These are phyloP conservation scores for Aspergillus japonicus DNA, from an alignment of 2,329 filamentous ascomycete genomes.

Conservation along the genomic window DNA sequence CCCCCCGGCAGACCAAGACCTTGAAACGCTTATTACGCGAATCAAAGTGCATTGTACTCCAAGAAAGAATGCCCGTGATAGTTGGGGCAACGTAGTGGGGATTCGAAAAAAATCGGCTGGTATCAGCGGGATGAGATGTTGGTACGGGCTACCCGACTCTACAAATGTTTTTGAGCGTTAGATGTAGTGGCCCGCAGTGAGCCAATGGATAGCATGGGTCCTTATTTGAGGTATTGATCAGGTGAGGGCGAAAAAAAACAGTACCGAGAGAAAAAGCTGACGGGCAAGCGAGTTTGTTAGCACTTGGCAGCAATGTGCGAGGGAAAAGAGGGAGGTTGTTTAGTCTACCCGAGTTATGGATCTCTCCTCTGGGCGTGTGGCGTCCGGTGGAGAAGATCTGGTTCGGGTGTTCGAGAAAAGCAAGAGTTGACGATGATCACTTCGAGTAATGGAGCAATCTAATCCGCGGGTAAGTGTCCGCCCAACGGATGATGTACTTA, in stretches of 20 bases:
- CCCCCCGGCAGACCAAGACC: background rate
- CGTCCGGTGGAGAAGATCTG: constrained; percentile 9
- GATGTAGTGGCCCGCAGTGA: background rate
- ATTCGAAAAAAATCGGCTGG: background rate
- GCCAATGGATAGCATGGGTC: background rate
- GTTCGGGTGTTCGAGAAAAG: background rate
- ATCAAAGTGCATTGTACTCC: background rate
- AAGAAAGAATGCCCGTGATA: background rate
- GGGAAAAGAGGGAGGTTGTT: background rate
- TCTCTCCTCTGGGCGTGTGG: background rate
- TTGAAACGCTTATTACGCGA: background rate
- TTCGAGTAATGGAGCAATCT: constrained; percentile 3
- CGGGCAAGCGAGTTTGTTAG: background rate
- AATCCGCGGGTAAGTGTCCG: background rate
- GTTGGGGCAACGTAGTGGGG: background rate
- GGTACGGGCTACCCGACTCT: background rate
- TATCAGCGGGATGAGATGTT: background rate
- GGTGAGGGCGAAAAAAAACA: background rate
- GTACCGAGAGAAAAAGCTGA: background rate
- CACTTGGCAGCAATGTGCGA: constrained; percentile 1
- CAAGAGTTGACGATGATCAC: constrained; percentile 2
- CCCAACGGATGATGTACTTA: background rate
- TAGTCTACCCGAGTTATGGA: background rate
- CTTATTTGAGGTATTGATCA: background rate
- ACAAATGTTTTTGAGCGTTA: background rate